Evolutionary conservation across 306 rosid species (phyloP).

Genomic region (Sicyos edulis): DNA sequence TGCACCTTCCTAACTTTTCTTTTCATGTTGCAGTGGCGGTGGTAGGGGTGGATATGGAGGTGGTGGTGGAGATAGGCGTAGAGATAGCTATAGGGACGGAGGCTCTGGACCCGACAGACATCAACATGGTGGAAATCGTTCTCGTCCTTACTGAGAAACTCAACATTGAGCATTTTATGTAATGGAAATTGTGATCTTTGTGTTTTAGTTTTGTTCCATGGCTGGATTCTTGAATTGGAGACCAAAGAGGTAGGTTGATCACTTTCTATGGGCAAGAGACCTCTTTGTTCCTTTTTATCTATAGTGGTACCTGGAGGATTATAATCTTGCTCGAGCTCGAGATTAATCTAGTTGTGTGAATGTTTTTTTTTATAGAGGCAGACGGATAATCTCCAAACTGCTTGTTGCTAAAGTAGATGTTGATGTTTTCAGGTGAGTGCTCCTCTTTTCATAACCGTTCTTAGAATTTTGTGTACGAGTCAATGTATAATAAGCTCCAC

Average conservation of each 20-base stretch:
- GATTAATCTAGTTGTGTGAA: constrained; percentile 83
- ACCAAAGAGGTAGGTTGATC: constrained; percentile 98
- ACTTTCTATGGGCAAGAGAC: constrained; percentile 62
- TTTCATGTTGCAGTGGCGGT: constrained; percentile 35
- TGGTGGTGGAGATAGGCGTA: constrained; percentile 83
- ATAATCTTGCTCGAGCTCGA: constrained; percentile 38
- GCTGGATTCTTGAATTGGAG: constrained; percentile 73
- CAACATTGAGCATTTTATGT: constrained; percentile 55
- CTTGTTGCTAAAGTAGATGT: constrained; percentile 97
- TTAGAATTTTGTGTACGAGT: constrained; percentile 28
- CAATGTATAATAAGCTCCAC: constrained; percentile 18
- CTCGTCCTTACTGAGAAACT: constrained; percentile 77
- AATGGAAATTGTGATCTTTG: constrained; percentile 76
- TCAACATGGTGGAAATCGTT: constrained; percentile 82
- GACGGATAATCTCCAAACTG: constrained; percentile 89
- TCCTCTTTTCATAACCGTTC: constrained; percentile 37
- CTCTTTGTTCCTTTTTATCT: constrained; percentile 58
- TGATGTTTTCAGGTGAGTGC: constrained; percentile 98
- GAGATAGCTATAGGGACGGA: constrained; percentile 74
- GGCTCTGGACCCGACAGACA: constrained; percentile 91
- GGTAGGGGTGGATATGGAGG: constrained; percentile 95
- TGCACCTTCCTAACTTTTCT: not conserved
- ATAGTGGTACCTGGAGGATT: constrained; percentile 53
- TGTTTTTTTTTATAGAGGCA: constrained; percentile 83
- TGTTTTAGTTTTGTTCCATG: constrained; percentile 57